Evolutionary conservation across 2,329 filamentous ascomycete genomes (phyloP).

Genomic region (Aspergillus puulaauensis): DNA sequence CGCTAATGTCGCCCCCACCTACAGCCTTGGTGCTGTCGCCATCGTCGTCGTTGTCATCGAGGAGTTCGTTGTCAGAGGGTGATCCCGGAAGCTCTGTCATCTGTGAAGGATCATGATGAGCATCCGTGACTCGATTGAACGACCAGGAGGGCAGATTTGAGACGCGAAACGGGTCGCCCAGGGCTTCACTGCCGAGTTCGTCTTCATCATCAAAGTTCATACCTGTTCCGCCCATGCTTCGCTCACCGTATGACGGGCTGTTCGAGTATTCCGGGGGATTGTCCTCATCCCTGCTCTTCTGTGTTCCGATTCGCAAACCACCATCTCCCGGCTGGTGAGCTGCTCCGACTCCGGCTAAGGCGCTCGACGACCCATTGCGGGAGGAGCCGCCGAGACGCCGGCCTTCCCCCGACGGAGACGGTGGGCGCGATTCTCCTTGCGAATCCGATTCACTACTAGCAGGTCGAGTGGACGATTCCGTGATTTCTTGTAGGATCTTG

Average conservation of each 20-base stretch:
- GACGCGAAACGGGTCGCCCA: constrained; percentile 25
- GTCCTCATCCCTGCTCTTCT: constrained; percentile 31
- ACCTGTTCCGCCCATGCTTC: constrained; percentile 26
- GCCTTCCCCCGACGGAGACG: constrained; percentile 72
- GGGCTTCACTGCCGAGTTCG: constrained; percentile 22
- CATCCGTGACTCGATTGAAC: constrained; percentile 32
- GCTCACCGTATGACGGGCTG: constrained; percentile 23
- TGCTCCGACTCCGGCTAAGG: constrained; percentile 74
- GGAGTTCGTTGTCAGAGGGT: constrained; percentile 32
- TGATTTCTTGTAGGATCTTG: constrained; percentile 68
- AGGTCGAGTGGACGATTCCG: constrained; percentile 59
- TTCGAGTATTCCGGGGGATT: constrained; percentile 33
- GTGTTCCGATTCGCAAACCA: constrained; percentile 53
- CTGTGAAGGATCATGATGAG: constrained; percentile 31
- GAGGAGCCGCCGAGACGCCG: constrained; percentile 84
- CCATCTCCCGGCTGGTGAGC: constrained; percentile 64
- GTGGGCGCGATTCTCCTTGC: constrained; percentile 41
- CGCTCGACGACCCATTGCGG: constrained; percentile 89
- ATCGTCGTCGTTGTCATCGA: constrained; percentile 33
- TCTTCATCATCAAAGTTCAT: constrained; percentile 35
- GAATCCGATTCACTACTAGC: constrained; percentile 50
- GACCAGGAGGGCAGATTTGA: constrained; percentile 36
- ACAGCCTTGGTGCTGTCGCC: constrained; percentile 42
- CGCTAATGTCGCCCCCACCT: constrained; percentile 34
- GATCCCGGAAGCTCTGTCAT: constrained; percentile 28